These are phyloP conservation scores for Haplosporangium sp. DNA, from an alignment of 371 early-diverging fungal genomes.

Conservation along the genomic window DNA sequence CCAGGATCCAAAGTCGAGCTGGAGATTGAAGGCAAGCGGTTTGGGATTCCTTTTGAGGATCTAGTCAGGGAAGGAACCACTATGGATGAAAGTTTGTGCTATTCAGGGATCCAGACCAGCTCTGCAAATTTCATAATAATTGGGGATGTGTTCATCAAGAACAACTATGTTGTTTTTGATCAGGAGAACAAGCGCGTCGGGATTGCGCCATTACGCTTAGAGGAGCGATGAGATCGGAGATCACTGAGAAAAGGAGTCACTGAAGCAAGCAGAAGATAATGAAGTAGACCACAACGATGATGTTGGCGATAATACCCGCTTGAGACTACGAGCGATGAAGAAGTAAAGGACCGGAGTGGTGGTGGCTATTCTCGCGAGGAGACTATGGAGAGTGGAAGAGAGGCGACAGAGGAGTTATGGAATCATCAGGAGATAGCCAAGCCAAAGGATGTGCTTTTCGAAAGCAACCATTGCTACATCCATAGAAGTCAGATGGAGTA, in stretches of 20 bases:
- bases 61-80: conserved; percentile 53
- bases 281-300: neutral
- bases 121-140: conserved; percentile 56
- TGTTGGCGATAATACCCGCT: no score
- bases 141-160: conserved; percentile 64
- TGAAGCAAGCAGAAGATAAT: neutral
- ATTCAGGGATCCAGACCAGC: conserved; percentile 40
- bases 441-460: no score
- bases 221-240: neutral
- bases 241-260: neutral
- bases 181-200: conserved; percentile 60
- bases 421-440: no score
- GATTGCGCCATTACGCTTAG: conserved; percentile 54
- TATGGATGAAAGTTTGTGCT: conserved; percentile 13
- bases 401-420: no score
- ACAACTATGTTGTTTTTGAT: conserved; percentile 66
- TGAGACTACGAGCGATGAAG: no score
- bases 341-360: no score
- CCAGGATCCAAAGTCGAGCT: conserved; percentile 48
- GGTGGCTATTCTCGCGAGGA: no score
- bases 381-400: no score
- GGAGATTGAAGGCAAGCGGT: conserved; percentile 57
- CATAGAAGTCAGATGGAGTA: no score
- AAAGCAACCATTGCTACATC: no score
- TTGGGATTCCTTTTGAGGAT: conserved; percentile 57